A percentile compares a stretch with the other conserved stretches of the same genome.
phyloP scores from a whole-genome alignment of 768 basidiomycete genomes.

The Russula sp. region DNA sequence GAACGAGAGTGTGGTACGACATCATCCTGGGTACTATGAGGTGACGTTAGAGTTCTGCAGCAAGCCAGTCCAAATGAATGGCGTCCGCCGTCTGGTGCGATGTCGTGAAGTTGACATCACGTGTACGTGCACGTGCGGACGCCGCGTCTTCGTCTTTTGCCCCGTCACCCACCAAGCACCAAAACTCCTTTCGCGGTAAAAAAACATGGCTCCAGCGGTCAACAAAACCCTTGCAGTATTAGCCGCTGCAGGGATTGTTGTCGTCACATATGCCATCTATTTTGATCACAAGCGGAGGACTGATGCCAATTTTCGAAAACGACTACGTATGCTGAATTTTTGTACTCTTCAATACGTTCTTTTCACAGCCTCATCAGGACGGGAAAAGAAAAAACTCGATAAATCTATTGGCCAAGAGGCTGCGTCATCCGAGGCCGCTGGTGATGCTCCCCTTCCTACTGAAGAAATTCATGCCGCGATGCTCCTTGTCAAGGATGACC shows the following conservation, averaged over 20 bases:
- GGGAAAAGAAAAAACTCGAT: slow-evolving; percentile 86
- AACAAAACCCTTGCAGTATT: slow-evolving; percentile 41
- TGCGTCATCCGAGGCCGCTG: slow-evolving; percentile 22
- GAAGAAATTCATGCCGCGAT: slow-evolving; percentile 63
- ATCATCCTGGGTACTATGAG: too few relatives aligned
- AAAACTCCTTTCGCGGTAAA: background rate
- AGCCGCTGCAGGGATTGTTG: slow-evolving; percentile 47
- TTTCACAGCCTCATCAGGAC: slow-evolving; percentile 50
- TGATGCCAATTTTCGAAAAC: slow-evolving; percentile 82
- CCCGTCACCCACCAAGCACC: background rate
- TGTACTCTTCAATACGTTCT: background rate
- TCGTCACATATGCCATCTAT: slow-evolving; percentile 82
- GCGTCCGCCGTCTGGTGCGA: too few relatives aligned
- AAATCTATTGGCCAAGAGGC: slow-evolving; percentile 49
- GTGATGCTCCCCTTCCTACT: slow-evolving; percentile 39
- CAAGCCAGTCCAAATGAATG: too few relatives aligned
- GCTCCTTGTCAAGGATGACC: slow-evolving; percentile 65
- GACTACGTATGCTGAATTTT: slow-evolving; percentile 42
- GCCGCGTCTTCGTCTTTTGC: background rate
- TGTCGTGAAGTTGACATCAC: slow-evolving; percentile 53
- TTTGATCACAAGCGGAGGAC: slow-evolving; percentile 95
- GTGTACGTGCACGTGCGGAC: slow-evolving; percentile 1
- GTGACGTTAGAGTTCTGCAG: too few relatives aligned
- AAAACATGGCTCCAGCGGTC: slow-evolving; percentile 30
- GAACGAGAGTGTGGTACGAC: too few relatives aligned